These are phyloP conservation scores for Sporisorium iseilematis-ciliati DNA, from an alignment of 1,284 basidiomycete species.

Conservation along the genomic window DNA sequence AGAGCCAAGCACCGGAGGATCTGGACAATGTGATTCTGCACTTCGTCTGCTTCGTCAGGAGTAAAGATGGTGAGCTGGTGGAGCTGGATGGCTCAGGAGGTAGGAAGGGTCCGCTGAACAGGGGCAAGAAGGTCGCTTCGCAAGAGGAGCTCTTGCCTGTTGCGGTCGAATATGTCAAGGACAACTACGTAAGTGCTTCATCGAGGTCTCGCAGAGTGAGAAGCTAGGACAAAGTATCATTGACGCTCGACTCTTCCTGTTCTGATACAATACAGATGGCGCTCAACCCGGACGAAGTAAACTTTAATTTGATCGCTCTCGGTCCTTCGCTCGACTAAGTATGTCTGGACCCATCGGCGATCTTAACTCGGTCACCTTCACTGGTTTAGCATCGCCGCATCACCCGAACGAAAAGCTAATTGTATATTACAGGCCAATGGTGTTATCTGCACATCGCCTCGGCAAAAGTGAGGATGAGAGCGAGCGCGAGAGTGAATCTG, in stretches of 20 bases:
- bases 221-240: too few relatives aligned
- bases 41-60: slow-evolving; percentile 68
- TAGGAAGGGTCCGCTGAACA: slow-evolving; percentile 60
- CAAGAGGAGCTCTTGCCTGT: slow-evolving; percentile 49
- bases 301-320: slow-evolving; percentile 68
- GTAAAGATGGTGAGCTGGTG: slow-evolving; percentile 51
- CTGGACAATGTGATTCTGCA: slow-evolving; percentile 65
- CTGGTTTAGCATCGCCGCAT: neutral
- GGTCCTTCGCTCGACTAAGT: slow-evolving; percentile 30
- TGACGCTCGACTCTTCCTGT: neutral
- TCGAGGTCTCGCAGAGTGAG: neutral
- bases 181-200: slow-evolving; percentile 55
- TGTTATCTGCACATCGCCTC: too few relatives aligned
- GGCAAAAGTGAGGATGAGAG: too few relatives aligned
- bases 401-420: too few relatives aligned
- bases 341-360: neutral
- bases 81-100: slow-evolving; percentile 65
- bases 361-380: neutral
- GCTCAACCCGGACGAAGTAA: slow-evolving; percentile 58
- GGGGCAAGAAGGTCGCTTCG: slow-evolving; percentile 39
- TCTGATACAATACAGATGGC: slow-evolving; percentile 47
- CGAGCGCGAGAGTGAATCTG: too few relatives aligned
- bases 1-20: slow-evolving; percentile 63
- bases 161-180: slow-evolving; percentile 57
- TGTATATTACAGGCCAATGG: too few relatives aligned